Evolutionary conservation across 163 green algal genomes (phyloP).

Genomic region (Scenedesmus sp.): DNA sequence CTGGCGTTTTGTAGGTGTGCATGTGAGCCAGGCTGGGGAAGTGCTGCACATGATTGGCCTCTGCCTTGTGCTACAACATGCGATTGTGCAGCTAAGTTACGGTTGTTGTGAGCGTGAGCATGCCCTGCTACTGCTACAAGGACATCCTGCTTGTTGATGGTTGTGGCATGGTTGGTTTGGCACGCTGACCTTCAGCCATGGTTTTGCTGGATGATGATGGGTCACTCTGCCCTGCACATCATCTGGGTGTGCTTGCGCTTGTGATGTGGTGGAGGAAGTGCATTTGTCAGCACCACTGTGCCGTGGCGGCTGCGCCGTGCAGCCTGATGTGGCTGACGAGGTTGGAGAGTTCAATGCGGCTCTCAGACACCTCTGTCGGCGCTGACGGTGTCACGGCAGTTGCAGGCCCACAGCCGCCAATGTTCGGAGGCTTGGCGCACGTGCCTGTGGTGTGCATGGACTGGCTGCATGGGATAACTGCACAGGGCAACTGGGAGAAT

Average conservation of each 20-base stretch:
- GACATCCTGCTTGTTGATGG: not conserved
- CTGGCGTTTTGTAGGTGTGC: not conserved
- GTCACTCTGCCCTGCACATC: not conserved
- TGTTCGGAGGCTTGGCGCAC: no score
- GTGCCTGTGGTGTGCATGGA: not conserved
- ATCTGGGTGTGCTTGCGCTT: not conserved
- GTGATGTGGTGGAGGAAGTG: not conserved
- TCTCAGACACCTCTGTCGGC: not conserved
- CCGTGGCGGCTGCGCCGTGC: not conserved
- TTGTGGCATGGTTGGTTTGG: not conserved
- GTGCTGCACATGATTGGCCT: not conserved
- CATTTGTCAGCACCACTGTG: not conserved
- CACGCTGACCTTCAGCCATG: not conserved
- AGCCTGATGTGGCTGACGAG: not conserved
- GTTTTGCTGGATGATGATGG: not conserved
- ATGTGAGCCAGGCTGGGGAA: not conserved
- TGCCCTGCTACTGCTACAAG: not conserved
- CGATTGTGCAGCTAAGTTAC: not conserved
- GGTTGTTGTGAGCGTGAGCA: not conserved
- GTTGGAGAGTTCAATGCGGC: not conserved
- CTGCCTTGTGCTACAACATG: not conserved
- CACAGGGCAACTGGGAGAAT: not conserved
- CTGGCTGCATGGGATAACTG: not conserved
- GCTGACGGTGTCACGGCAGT: no score
- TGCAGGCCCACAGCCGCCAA: no score